Base-by-base conservation (phyloP, 169 alveolate species). In the Perkinsus marinus region DNA sequence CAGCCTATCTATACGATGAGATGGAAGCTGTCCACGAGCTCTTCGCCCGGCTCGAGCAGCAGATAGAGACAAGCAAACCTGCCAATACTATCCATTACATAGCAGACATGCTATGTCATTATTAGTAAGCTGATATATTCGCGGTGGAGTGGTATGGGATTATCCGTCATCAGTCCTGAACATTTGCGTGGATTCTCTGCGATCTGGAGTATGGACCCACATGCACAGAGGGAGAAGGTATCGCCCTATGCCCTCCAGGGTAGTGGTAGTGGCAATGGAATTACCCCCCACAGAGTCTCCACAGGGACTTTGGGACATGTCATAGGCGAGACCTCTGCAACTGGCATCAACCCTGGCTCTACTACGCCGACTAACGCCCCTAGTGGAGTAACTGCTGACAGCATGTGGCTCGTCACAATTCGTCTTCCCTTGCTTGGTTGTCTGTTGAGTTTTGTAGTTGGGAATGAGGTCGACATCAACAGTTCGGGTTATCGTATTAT, bases 141-240 rank as follows among this genome's bases (percentile, higher is more conserved):
- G 30, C 9, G 30, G 7, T 57, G 79, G 79, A 26, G 79, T 26
- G 79, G 34, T 19, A 26, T 57, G 79, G 22, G 79, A 16, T 57
- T 19, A 2, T 16, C 5, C 37, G 26, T 13, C 5, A 13, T 57
- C 79, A 57, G 79, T 46, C 95, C 95, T 39, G 93, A 92, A 41
- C 94, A 94, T 41, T 93, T 94, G 0, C 90, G 69, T 26, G 95
- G 95, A 3, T 94, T 93, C 57, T 95, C 95, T 0, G 5, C 92
- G 6, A 68, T 94, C 16, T 94, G 94, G 94, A 94, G 91, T 38
- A 0, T 92, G 95, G 98, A 96, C 91, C 98, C 97, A 43, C 97
- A 96, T 41, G 93, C 96, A 68, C 97, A 96, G 95, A 79, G 94
- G 38, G 96, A 94, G 91, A 94, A 98, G 39, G 89, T 95, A 90